Conservation (phyloP, 176 grass and related monocot species). For the Bonia amplexicaulis region DNA sequence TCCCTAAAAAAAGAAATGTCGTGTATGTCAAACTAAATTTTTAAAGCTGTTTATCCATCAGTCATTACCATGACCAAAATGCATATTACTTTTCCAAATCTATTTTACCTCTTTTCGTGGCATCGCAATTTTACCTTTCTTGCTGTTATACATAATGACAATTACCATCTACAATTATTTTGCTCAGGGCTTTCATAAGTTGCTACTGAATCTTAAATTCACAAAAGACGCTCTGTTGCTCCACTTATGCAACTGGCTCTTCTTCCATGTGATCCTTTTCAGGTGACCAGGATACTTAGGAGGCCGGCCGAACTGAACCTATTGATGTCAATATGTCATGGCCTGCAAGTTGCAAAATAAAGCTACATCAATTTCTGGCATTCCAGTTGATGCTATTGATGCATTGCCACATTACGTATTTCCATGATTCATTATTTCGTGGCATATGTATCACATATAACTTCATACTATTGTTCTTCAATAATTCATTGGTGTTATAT, state of each 20-base stretch:
- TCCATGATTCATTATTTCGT: neutral
- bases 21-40: neutral
- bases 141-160: neutral
- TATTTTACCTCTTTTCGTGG: neutral
- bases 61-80: neutral
- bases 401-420: neutral
- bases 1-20: neutral
- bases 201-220: neutral
- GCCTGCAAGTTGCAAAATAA: constrained; percentile 12
- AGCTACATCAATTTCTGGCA: neutral
- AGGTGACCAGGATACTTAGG: constrained; percentile 18
- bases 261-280: constrained; percentile 11
- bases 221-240: neutral
- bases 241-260: neutral
- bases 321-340: neutral
- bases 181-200: neutral
- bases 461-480: neutral
- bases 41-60: neutral
- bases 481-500: constrained; percentile 7
- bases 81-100: neutral
- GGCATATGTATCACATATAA: neutral
- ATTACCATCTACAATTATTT: neutral
- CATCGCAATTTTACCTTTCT: neutral
- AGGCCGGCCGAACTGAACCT: neutral
- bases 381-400: neutral